These are phyloP conservation scores for Aspergillus texensis DNA, from an alignment of 2,329 filamentous ascomycete species.

Conservation along the genomic window DNA sequence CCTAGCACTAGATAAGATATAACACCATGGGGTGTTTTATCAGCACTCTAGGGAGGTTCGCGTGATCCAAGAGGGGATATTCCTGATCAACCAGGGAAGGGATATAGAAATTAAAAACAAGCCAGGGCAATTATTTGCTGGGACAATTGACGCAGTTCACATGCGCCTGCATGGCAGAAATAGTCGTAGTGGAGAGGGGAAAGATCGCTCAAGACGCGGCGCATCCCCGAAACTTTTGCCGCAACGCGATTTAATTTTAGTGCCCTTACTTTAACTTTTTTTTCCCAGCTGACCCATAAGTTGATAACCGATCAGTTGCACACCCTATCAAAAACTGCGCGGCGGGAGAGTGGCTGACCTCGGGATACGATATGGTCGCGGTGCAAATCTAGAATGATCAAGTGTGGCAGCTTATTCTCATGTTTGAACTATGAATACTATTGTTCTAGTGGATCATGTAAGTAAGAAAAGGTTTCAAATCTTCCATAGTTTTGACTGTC, in stretches of 20 bases:
- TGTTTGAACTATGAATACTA: background rate
- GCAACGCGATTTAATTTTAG: conserved; percentile 1
- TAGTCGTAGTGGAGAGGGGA: background rate
- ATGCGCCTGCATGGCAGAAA: conserved; percentile 2
- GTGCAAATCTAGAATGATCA: background rate
- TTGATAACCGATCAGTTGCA: background rate
- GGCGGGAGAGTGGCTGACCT: background rate
- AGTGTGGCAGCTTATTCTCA: background rate
- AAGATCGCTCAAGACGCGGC: background rate
- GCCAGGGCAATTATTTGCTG: conserved; percentile 1
- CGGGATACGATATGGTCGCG: background rate
- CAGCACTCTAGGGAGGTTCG: conserved; percentile 7
- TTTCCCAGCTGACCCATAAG: background rate
- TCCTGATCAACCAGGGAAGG: background rate
- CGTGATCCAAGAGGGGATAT: conserved; percentile 10
- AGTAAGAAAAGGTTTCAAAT: background rate
- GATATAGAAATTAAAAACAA: background rate
- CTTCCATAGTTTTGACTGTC: background rate
- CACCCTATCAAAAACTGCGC: background rate
- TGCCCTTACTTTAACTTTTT: background rate
- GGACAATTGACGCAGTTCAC: conserved; percentile 5
- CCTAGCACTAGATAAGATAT: background rate
- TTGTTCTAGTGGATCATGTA: background rate
- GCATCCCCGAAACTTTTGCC: conserved; percentile 1
- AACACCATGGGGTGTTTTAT: background rate